phyloP scores from a whole-genome alignment of 768 basidiomycete genomes.

The Amanita phalloides region DNA sequence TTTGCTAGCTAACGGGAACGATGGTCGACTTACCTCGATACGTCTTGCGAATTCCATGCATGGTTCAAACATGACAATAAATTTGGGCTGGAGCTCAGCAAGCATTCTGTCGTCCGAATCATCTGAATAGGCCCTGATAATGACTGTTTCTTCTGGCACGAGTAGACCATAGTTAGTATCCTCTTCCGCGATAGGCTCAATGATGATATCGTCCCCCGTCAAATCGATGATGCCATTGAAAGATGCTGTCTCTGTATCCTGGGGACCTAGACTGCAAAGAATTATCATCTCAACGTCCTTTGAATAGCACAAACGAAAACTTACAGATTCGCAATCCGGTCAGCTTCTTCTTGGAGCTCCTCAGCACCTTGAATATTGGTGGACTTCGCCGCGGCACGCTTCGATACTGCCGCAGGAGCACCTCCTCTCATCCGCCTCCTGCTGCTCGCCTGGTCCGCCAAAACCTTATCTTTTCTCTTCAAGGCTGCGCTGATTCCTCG shows the following conservation, averaged over 20 bases:
- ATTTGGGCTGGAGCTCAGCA: slow-evolving; percentile 79
- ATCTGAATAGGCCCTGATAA: slow-evolving; percentile 83
- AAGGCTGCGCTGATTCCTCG: slow-evolving; percentile 59
- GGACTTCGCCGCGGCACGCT: slow-evolving; percentile 7
- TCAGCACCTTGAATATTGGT: slow-evolving; percentile 15
- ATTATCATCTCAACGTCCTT: not conserved
- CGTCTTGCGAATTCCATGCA: slow-evolving; percentile 87
- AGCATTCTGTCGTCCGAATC: slow-evolving; percentile 88
- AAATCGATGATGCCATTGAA: slow-evolving; percentile 9
- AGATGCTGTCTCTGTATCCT: slow-evolving; percentile 1
- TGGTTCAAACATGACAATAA: slow-evolving; percentile 94
- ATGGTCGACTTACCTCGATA: slow-evolving; percentile 55
- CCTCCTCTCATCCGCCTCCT: slow-evolving; percentile 74
- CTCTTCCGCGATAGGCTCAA: slow-evolving; percentile 29
- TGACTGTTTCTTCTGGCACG: slow-evolving; percentile 64
- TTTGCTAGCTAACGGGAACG: not conserved
- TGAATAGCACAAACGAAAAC: not conserved
- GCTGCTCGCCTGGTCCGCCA: slow-evolving; percentile 45
- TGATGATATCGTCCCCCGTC: slow-evolving; percentile 16
- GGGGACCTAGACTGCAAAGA: slow-evolving; percentile 23
- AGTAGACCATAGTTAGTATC: slow-evolving; percentile 76
- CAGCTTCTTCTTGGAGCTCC: slow-evolving; percentile 27
- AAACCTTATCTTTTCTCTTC: slow-evolving; percentile 64
- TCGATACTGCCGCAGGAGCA: slow-evolving; percentile 25
- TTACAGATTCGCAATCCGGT: slow-evolving; percentile 9